Evolutionary conservation across 2,329 filamentous ascomycete genomes (phyloP).

Genomic region (Mycosphaerelloides madeirae): DNA sequence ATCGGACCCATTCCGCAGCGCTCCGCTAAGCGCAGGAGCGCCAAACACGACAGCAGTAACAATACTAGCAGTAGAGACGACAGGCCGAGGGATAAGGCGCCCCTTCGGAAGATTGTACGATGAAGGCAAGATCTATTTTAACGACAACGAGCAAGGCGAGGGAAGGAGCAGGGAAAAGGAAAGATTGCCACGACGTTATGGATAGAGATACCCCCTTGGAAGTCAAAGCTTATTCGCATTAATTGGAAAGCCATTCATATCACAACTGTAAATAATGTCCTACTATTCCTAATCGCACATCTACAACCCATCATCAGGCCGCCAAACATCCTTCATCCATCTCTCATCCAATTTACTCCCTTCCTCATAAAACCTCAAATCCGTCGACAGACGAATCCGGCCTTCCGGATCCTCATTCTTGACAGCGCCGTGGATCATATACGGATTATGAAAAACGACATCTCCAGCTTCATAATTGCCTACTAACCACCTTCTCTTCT

Average conservation of each 20-base stretch:
- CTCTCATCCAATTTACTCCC: slow-evolving; percentile 32
- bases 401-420: slow-evolving; percentile 39
- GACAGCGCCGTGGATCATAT: slow-evolving; percentile 38
- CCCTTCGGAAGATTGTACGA: no score
- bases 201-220: no score
- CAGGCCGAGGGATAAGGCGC: background rate
- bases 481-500: slow-evolving; percentile 43
- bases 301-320: slow-evolving; percentile 33
- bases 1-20: slow-evolving; percentile 5
- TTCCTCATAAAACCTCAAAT: slow-evolving; percentile 41
- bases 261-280: background rate
- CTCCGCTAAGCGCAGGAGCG: slow-evolving; percentile 5
- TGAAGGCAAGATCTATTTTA: no score
- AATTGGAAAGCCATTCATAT: no score
- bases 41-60: background rate
- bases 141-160: no score
- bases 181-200: no score
- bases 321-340: slow-evolving; percentile 36
- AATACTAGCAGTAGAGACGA: background rate
- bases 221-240: no score
- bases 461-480: slow-evolving; percentile 53
- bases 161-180: no score
- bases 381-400: slow-evolving; percentile 39
- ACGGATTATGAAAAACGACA: slow-evolving; percentile 45
- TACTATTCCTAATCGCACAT: background rate